These are phyloP conservation scores for Microbotryum violaceum DNA, from an alignment of 1,284 basidiomycete species.

Conservation along the genomic window DNA sequence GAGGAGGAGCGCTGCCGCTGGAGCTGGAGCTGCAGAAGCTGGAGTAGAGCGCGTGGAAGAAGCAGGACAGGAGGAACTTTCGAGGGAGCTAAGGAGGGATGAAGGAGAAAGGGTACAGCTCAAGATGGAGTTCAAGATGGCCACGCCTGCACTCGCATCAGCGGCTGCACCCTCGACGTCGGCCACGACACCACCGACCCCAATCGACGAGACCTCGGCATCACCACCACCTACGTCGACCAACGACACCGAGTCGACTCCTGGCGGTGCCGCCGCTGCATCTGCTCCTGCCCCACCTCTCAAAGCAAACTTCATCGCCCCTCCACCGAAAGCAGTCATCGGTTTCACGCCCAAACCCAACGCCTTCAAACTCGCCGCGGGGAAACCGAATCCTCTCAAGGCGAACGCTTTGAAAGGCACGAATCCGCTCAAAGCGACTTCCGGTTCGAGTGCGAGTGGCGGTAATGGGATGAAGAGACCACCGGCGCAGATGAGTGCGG, in stretches of 20 bases:
- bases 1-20: conserved; percentile 33
- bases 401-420: conserved; percentile 53
- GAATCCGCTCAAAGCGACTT: conserved; percentile 37
- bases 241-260: conserved; percentile 25
- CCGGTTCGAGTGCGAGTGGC: conserved; percentile 44
- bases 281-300: conserved; percentile 10
- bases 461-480: conserved; percentile 40
- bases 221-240: conserved; percentile 14
- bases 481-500: conserved; percentile 57
- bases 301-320: conserved; percentile 39
- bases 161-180: conserved; percentile 11
- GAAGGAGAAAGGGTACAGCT: conserved; percentile 39
- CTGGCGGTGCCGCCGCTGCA: conserved; percentile 21
- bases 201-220: too few relatives aligned
- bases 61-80: conserved; percentile 36
- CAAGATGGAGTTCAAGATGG: conserved; percentile 39
- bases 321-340: conserved; percentile 50
- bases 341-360: conserved; percentile 55
- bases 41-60: conserved; percentile 21
- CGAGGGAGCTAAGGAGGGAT: conserved; percentile 44
- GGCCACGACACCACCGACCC: conserved; percentile 35
- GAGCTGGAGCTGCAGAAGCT: background rate
- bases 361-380: conserved; percentile 43
- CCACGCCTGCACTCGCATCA: conserved; percentile 37
- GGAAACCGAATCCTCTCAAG: conserved; percentile 30